Percentiles rank a stretch among this genome's conserved stretches.
phyloP scores from a whole-genome alignment of 2,329 filamentous ascomycete genomes.

The Fusarium aywerte region DNA sequence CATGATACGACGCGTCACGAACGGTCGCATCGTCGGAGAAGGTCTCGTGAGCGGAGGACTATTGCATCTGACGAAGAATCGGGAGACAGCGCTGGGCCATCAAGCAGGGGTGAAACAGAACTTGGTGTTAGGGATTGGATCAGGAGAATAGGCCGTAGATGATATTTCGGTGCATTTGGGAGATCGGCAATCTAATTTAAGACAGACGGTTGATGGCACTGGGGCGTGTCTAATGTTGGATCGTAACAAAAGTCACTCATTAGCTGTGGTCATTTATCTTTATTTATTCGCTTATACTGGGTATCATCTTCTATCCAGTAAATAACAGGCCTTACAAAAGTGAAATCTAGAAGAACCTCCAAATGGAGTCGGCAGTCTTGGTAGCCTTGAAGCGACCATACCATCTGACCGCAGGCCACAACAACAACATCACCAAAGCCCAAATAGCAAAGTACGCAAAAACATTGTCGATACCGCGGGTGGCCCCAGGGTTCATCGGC shows the following conservation, averaged over 20 bases:
- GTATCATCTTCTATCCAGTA: background rate
- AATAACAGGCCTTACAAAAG: background rate
- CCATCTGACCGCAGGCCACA: constrained; percentile 56
- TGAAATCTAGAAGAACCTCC: constrained; percentile 56
- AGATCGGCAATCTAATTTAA: background rate
- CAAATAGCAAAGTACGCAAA: constrained; percentile 54
- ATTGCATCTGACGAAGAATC: background rate
- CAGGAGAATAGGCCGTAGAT: background rate
- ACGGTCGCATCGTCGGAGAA: background rate
- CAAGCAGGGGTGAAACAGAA: background rate
- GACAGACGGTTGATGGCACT: too few relatives aligned
- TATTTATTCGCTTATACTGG: background rate
- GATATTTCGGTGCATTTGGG: background rate
- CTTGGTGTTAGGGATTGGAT: too few relatives aligned
- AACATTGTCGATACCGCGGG: constrained; percentile 52
- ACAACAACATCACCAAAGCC: constrained; percentile 49
- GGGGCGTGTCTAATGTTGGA: background rate
- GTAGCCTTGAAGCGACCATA: constrained; percentile 58
- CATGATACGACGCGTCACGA: background rate
- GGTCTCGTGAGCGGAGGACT: background rate
- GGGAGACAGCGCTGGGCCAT: background rate
- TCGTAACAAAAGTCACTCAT: background rate
- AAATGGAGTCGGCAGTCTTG: constrained; percentile 56
- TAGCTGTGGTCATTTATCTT: background rate
- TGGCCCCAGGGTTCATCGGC: constrained; percentile 41